Evolutionary conservation across 306 rosid genomes (phyloP), one percentile per base, ranked within the genome.

Genomic region (Betula pendula): DNA sequence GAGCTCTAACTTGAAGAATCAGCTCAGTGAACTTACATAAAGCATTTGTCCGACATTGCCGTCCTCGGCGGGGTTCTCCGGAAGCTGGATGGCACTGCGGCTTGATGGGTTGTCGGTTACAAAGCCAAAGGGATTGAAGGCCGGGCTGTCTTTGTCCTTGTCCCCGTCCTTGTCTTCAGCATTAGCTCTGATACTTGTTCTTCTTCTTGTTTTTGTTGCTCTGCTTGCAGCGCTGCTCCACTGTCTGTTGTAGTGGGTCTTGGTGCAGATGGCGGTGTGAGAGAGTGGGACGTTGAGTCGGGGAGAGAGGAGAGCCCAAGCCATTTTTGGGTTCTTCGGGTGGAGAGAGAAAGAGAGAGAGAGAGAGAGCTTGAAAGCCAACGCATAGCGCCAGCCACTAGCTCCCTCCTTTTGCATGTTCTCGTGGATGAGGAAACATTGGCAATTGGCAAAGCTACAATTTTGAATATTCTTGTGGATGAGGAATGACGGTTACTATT

Each of bases 31-130:
- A 49, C 89, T 81, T 82, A 95, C 98, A 81, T 95, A 79, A 55
- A 95, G 87, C 97, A 95, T 92, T 84, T 95, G 93, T 70, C 98
- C 98, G 35, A 92, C 98, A 78, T 95, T 95, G 82, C 98, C 98
- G 55, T 86, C 96, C 79, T 95, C 97, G 29, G 97, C 97, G 45
- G 98, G 98, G 73, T 1, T 85, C 69, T 88, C 87, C 27, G 89
- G 92, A 69, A 95, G 81, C 83, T 95, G 98, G 85, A 95, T 95
- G 17, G 98, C 92, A 50, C 84, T 80, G 11, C 97, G 93, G 85
- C 98, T 95, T 5, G 98, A 95, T 0, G 96, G 96, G 75, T 95
- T 95, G 40, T 95, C 97, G 6, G 97, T 95, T 81, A 95, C 98
- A 42, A 95, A 95, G n/a, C 97, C 97, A 52, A 92, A 95, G 38